Conservation (phyloP, 2,329 filamentous ascomycete species). For the Cyphellophora attinorum region DNA sequence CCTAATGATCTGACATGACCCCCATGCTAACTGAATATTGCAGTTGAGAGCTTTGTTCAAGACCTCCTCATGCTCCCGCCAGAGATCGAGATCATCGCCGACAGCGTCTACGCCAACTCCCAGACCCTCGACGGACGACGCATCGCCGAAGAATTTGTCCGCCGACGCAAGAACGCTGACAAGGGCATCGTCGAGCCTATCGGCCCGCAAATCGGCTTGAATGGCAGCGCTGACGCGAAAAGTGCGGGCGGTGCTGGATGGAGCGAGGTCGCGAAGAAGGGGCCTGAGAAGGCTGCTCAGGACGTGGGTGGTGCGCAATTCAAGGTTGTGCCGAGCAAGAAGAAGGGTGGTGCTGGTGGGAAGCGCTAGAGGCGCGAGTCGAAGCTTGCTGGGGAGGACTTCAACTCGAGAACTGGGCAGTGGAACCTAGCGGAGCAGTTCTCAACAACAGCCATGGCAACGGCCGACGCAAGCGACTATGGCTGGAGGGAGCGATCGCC, state of each 20-base stretch:
- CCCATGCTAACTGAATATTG: neutral
- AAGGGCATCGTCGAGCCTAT: constrained; percentile 70
- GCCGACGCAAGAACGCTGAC: constrained; percentile 85
- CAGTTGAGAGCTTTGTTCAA: constrained; percentile 72
- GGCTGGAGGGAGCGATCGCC: too few species aligned
- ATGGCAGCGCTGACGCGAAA: constrained; percentile 31
- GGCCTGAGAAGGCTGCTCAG: constrained; percentile 41
- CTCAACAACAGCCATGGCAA: too few species aligned
- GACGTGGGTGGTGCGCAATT: constrained; percentile 47
- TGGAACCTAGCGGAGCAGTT: too few species aligned
- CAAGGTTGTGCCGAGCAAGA: constrained; percentile 84
- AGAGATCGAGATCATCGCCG: constrained; percentile 73
- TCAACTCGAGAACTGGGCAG: too few species aligned
- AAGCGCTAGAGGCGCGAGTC: too few species aligned
- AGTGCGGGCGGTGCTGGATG: constrained; percentile 63
- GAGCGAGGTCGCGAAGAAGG: constrained; percentile 97
- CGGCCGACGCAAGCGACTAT: too few species aligned
- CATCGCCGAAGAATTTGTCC: constrained; percentile 89
- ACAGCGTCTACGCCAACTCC: constrained; percentile 78
- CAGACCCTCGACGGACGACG: constrained; percentile 85
- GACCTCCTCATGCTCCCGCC: constrained; percentile 66
- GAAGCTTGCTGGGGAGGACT: too few species aligned
- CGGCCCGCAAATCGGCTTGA: constrained; percentile 40
- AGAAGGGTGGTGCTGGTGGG: constrained; percentile 79
- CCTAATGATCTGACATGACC: neutral